Percentiles rank a stretch among this genome's conserved stretches.
phyloP scores from a whole-genome alignment of 352 stramenopile species.

The Salisapilia sapeloensis region DNA sequence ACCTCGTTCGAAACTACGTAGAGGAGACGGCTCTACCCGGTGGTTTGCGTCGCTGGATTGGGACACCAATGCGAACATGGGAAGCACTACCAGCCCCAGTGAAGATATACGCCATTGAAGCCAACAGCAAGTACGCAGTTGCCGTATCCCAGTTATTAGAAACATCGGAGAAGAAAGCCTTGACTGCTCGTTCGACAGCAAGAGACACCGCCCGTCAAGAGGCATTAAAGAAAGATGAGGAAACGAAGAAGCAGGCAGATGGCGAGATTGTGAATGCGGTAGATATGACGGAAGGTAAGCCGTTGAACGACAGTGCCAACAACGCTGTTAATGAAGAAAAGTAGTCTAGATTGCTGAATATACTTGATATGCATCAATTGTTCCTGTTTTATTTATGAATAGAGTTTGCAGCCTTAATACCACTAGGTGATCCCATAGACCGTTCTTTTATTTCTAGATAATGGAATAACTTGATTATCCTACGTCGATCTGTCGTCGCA shows the following conservation, averaged over 20 bases:
- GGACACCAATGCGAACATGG: slow-evolving; percentile 52
- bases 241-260: neutral
- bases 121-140: slow-evolving; percentile 42
- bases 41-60: slow-evolving; percentile 13
- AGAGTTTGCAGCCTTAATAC: no score
- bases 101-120: slow-evolving; percentile 57
- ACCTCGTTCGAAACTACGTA: slow-evolving; percentile 48
- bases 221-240: no score
- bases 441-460: no score
- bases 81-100: slow-evolving; percentile 46
- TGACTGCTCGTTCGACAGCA: no score
- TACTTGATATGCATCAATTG: no score
- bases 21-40: slow-evolving; percentile 25
- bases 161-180: slow-evolving; percentile 7
- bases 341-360: no score
- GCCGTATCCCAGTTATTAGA: slow-evolving; percentile 25
- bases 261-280: neutral
- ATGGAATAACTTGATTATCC: no score
- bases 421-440: no score
- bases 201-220: no score
- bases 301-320: slow-evolving; percentile 1
- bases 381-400: no score
- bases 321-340: no score
- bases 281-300: slow-evolving; percentile 1
- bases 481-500: no score